Percentiles rank a stretch among this genome's conserved stretches.
These are phyloP conservation scores for Lactarius sanguifluus DNA, from an alignment of 768 basidiomycete species.

Conservation along the genomic window DNA sequence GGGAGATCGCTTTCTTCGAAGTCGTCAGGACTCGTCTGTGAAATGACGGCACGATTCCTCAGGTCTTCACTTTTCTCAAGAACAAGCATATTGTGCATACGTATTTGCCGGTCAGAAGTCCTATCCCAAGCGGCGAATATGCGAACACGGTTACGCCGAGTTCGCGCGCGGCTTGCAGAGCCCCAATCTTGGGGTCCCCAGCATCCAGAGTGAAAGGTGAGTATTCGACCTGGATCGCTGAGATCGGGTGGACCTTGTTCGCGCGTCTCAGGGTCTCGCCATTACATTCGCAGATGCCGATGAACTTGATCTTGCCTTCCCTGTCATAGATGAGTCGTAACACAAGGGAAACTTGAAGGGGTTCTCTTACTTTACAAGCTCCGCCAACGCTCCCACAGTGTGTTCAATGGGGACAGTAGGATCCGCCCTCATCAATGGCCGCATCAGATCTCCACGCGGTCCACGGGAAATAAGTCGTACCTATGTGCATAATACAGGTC, in stretches of 20 bases:
- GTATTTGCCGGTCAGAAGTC: slow-evolving; percentile 48
- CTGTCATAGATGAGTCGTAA: slow-evolving; percentile 17
- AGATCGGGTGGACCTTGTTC: slow-evolving; percentile 39
- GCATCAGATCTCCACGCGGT: background rate
- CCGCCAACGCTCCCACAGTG: slow-evolving; percentile 27
- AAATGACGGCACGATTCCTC: background rate
- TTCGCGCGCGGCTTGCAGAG: slow-evolving; percentile 40
- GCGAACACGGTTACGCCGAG: slow-evolving; percentile 44
- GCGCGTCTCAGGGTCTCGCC: slow-evolving; percentile 40
- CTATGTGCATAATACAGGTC: slow-evolving; percentile 39
- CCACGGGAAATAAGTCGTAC: slow-evolving; percentile 17
- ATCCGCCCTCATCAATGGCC: slow-evolving; percentile 6
- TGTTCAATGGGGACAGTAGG: slow-evolving; percentile 28
- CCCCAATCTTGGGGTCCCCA: slow-evolving; percentile 37
- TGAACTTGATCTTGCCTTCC: slow-evolving; percentile 39
- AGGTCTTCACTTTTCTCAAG: too few relatives aligned
- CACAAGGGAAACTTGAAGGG: slow-evolving; percentile 33
- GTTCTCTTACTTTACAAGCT: slow-evolving; percentile 36
- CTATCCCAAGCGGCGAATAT: slow-evolving; percentile 50
- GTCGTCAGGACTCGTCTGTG: slow-evolving; percentile 42
- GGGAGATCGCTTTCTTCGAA: slow-evolving; percentile 44
- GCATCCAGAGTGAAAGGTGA: slow-evolving; percentile 40
- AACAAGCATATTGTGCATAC: slow-evolving; percentile 30
- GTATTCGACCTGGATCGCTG: slow-evolving; percentile 42
- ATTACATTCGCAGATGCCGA: slow-evolving; percentile 41